These are phyloP conservation scores for Fusarium xylarioides DNA, from an alignment of 2,329 filamentous ascomycete genomes.

Conservation along the genomic window DNA sequence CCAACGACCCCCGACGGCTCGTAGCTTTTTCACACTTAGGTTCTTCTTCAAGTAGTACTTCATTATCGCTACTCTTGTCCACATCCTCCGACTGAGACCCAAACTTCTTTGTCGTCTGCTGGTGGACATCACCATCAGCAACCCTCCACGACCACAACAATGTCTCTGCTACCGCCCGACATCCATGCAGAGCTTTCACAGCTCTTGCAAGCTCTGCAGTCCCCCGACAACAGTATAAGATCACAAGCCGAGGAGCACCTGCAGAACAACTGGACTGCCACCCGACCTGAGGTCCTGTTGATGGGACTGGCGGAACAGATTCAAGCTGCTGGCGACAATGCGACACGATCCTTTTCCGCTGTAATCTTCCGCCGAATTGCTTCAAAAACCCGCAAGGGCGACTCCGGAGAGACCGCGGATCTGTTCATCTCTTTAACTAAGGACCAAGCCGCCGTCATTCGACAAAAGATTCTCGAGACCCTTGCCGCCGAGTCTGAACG, in stretches of 20 bases:
- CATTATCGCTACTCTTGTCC: slow-evolving; percentile 1
- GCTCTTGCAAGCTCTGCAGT: slow-evolving; percentile 88
- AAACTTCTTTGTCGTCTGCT: slow-evolving; percentile 38
- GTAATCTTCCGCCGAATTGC: slow-evolving; percentile 95
- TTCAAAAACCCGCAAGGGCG: slow-evolving; percentile 84
- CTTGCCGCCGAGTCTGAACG: slow-evolving; percentile 77
- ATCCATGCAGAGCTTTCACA: slow-evolving; percentile 84
- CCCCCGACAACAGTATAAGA: slow-evolving; percentile 85
- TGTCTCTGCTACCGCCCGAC: slow-evolving; percentile 89
- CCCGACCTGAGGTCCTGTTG: slow-evolving; percentile 84
- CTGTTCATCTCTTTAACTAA: slow-evolving; percentile 82
- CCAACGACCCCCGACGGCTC: slow-evolving; percentile 31
- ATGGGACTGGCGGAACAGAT: slow-evolving; percentile 96
- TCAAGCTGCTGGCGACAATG: slow-evolving; percentile 75
- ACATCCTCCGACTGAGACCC: slow-evolving; percentile 18
- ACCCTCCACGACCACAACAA: slow-evolving; percentile 51
- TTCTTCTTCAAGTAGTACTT: not conserved
- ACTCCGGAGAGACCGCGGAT: slow-evolving; percentile 77
- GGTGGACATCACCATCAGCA: slow-evolving; percentile 45
- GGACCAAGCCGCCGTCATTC: slow-evolving; percentile 80
- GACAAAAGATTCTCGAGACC: slow-evolving; percentile 82
- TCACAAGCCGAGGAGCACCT: slow-evolving; percentile 90
- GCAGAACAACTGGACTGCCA: slow-evolving; percentile 86
- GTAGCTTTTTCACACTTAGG: slow-evolving; percentile 23
- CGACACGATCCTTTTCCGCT: slow-evolving; percentile 89